Conservation (phyloP, 2,329 filamentous ascomycete genomes). For the Cercospora nicotianae region DNA sequence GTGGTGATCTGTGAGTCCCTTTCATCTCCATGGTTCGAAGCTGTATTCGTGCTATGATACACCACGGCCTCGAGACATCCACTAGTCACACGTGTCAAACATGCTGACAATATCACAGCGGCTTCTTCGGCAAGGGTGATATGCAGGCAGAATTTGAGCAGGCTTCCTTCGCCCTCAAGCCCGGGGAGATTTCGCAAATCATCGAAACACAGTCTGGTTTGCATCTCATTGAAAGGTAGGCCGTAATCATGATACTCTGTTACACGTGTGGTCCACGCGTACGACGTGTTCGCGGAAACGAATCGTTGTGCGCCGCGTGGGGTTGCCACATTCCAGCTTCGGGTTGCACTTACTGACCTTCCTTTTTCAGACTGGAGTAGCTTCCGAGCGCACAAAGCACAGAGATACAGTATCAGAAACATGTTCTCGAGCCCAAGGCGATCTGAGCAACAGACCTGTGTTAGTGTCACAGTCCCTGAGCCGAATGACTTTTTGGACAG, state of each 20-base stretch:
- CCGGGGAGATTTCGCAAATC: conserved; percentile 80
- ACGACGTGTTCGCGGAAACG: not conserved
- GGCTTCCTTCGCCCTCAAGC: conserved; percentile 84
- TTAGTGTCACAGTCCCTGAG: not conserved
- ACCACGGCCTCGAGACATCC: not conserved
- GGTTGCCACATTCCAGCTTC: conserved; percentile 12
- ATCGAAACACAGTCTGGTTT: conserved; percentile 92
- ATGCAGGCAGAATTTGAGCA: conserved; percentile 99
- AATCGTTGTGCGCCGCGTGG: conserved; percentile 14
- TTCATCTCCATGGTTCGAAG: not conserved
- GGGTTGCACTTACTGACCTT: conserved; percentile 21
- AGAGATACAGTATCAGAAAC: not conserved
- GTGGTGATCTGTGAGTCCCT: conserved; percentile 74
- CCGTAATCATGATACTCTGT: conserved; percentile 9
- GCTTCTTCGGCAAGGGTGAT: conserved; percentile 89
- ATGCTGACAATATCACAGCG: conserved; percentile 50
- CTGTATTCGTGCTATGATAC: conserved; percentile 8
- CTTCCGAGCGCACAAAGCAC: not conserved
- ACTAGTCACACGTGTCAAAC: conserved; percentile 10
- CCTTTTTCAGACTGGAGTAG: conserved; percentile 30
- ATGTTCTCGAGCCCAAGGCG: not conserved
- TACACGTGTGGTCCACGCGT: not conserved
- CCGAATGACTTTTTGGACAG: not conserved
- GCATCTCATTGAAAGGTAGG: conserved; percentile 91
- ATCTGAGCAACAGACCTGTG: not conserved